Evolutionary conservation across 768 basidiomycete species (phyloP), one percentile per base, ranked within the genome.

Genomic region (Steccherinum ochraceum): DNA sequence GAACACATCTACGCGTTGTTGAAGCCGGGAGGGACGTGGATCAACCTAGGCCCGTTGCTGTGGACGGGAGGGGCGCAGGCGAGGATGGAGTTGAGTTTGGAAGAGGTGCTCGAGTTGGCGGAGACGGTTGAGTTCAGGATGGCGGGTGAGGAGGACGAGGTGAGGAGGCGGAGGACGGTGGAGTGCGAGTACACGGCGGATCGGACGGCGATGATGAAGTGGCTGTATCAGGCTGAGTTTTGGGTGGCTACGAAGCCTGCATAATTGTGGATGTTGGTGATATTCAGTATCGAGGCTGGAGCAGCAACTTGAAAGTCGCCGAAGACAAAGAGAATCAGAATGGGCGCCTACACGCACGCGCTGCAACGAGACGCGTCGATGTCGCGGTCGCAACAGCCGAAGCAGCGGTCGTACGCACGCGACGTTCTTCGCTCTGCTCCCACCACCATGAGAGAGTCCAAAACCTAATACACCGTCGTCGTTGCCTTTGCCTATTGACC

Each of bases 141-240:
- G 16, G 55, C 73, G 21, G 62, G 68, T 18, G 55, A 58, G 5
- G 67, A 61, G 2, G 61, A 49, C n/a, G 54, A 56, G 42, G 49
- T 24, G 24, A 48, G 50, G 45, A 61, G 54, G 53, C 62, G 69
- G 23, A 67, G 66, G 52, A 76, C 74, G 1, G 68, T 87, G 4
- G 75, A 79, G 46, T 83, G 80, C 64, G 83, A 85, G 62, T 86
- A 87, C 60, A 84, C 84, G 0, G 71, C 72, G 2, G 82, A 85
- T 63, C 53, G 58, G 45, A 66, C 72, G 24, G 82, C 83, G 18
- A 84, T 87, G 83, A 84, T 87, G 81, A 71, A 71, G 16, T 85
- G 81, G 81, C 69, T 81, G 5, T 86, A 85, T 61, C 69, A 73
- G 56, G 77, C 83, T 0, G 83, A 85, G 57, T 84, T 83, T 62